Base-by-base conservation (phyloP, 23 red algal species). In the Gracilaria domingensis region DNA sequence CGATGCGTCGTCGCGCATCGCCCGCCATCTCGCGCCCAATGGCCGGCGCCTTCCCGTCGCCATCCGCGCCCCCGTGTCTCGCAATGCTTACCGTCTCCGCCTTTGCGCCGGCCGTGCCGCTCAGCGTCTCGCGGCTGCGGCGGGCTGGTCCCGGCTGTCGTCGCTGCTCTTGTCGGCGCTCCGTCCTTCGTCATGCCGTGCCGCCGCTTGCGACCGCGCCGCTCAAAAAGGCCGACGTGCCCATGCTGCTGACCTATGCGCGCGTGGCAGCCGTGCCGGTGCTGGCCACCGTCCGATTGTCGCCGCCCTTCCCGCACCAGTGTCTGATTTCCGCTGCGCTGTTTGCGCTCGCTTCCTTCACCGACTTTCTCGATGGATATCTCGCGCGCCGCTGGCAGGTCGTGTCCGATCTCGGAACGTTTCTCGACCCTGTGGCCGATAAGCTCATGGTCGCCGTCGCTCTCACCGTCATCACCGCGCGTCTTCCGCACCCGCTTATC, bases 371-470 rank as follows among this genome's bases (percentile, higher is more conserved):
- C 12, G 97, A 99, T 64, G 97, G 97, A 8, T 95, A 95, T 54
- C 77, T 99, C 36, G 97, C 97, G 57, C 94, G 97, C 20, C 92
- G 86, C 40, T 91, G 90, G 93, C 57, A 72, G 37, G 66, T 82
- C 14, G 55, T 72, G 33, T 91, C 93, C 26, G 78, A 92, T 12
- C 86, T 93, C 28, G 97, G 97, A 12, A 86, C 92, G 12, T 99
- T 99, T 56, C 93, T 99, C 9, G 97, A 99, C 87, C 97, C 97
- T 21, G 97, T 99, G 18, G 94, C 97, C n/a, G 97, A 99, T 56
- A 99, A 99, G 62, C 89, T 99, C 75, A 89, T 95, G 51, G 94
- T 99, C 30, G 60, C 83, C 23, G 89, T 94, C 29, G 84, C 87
- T 47, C 80, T 99, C 12, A 87, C 94, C 16, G 34, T 96, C 39